phyloP scores from a whole-genome alignment of 2,329 filamentous ascomycete species.

The Gliomastix tumulicola region DNA sequence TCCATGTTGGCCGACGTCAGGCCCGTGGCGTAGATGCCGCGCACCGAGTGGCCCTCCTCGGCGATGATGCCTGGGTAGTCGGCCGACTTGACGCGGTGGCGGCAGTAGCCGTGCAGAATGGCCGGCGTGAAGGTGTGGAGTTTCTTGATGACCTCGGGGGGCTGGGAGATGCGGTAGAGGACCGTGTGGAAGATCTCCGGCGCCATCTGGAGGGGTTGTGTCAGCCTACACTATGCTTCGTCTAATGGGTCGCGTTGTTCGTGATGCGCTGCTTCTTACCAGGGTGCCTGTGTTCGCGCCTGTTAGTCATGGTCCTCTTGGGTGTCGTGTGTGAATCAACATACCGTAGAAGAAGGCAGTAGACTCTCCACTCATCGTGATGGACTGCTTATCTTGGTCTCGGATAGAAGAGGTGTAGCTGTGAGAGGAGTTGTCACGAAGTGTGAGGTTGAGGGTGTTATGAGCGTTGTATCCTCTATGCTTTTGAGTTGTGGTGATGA shows the following conservation, averaged over 20 bases:
- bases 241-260: no score
- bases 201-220: no score
- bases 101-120: slow-evolving; percentile 65
- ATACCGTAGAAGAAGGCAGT: slow-evolving; percentile 54
- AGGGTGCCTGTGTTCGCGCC: no score
- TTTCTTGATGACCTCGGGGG: slow-evolving; percentile 39
- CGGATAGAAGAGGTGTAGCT: no score
- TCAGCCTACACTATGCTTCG: no score
- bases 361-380: slow-evolving; percentile 32
- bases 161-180: slow-evolving; percentile 54
- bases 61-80: slow-evolving; percentile 79
- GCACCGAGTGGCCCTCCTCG: slow-evolving; percentile 49
- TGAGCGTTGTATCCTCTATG: no score
- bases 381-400: no score
- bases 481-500: no score
- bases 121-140: slow-evolving; percentile 65
- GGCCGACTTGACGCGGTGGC: slow-evolving; percentile 57
- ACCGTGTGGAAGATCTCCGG: slow-evolving; percentile 80
- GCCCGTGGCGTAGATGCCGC: slow-evolving; percentile 71
- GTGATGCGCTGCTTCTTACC: slow-evolving; percentile 15
- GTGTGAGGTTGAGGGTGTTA: no score
- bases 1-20: slow-evolving; percentile 70
- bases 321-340: no score
- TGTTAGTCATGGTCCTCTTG: no score
- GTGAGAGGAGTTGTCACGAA: no score